These are phyloP conservation scores for Pseudogymnoascus sp. DNA, from an alignment of 2,329 filamentous ascomycete genomes.

Conservation along the genomic window DNA sequence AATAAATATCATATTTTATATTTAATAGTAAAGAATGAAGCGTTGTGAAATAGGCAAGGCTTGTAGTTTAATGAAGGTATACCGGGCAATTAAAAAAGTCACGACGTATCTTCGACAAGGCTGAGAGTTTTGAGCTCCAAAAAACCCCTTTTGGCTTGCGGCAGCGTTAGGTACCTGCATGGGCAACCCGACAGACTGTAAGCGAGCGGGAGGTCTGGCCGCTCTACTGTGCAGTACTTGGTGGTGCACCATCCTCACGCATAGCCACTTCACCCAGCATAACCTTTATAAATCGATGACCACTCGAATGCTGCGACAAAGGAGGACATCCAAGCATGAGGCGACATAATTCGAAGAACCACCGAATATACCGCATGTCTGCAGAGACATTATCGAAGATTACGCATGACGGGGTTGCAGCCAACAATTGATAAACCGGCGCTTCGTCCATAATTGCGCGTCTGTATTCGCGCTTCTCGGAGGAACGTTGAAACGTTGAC, in stretches of 20 bases:
- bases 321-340: not conserved
- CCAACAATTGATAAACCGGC: conserved; percentile 1
- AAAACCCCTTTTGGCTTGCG: conserved; percentile 5
- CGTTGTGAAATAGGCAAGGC: not conserved
- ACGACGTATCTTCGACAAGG: conserved; percentile 2
- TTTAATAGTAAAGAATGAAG: too few species aligned
- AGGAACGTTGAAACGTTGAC: conserved; percentile 21
- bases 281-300: not conserved
- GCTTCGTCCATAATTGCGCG: conserved; percentile 7
- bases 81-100: not conserved
- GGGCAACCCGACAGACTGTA: conserved; percentile 5
- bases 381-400: not conserved
- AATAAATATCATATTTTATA: not conserved
- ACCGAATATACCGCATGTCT: not conserved
- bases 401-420: not conserved
- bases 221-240: not conserved
- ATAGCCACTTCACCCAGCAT: conserved; percentile 5
- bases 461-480: conserved; percentile 3
- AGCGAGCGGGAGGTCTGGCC: conserved; percentile 6
- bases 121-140: not conserved
- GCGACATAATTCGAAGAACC: not conserved
- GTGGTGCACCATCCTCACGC: not conserved
- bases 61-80: not conserved
- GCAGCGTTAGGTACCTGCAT: conserved; percentile 7
- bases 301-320: conserved; percentile 5